phyloP scores from a whole-genome alignment of 179 eudicot species.

The Camellia oleifera region DNA sequence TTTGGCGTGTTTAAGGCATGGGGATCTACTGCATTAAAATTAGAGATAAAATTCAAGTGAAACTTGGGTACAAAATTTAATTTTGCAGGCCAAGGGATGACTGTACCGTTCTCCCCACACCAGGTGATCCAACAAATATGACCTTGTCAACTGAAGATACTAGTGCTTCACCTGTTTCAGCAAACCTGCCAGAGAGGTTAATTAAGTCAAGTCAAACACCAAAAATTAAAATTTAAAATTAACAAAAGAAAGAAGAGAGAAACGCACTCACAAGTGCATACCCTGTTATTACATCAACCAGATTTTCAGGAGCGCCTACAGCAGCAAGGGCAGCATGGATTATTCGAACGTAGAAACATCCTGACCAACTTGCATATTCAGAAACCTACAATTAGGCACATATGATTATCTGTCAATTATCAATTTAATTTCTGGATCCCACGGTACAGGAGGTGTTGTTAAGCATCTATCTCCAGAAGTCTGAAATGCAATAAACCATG shows the following conservation, averaged over 20 bases:
- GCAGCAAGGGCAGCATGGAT: conserved; percentile 97
- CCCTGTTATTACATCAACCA: conserved; percentile 99
- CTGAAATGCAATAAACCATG: background rate
- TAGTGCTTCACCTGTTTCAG: conserved; percentile 98
- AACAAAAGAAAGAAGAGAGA: conserved; percentile 4
- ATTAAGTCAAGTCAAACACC: background rate
- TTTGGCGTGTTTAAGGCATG: background rate
- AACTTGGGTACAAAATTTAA: background rate
- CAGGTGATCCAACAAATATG: conserved; percentile 98
- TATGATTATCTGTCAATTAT: background rate
- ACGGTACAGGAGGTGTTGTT: background rate
- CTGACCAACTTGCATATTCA: conserved; percentile 99
- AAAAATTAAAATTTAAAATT: background rate
- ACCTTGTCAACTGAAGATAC: conserved; percentile 96
- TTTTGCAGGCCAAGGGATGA: conserved; percentile 3
- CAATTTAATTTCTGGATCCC: background rate
- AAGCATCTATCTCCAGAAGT: background rate
- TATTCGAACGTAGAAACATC: conserved; percentile 90
- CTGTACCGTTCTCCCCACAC: conserved; percentile 87
- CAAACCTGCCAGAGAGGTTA: conserved; percentile 60
- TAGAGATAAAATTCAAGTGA: conserved; percentile 3
- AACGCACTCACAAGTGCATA: conserved; percentile 28
- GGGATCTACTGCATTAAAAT: background rate
- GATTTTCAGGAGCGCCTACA: conserved; percentile 98
- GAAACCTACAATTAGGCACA: conserved; percentile 59